Evolutionary conservation across 257 asterid genomes (phyloP), one percentile per base, ranked within the genome.

Genomic region (Solanum etuberosum): DNA sequence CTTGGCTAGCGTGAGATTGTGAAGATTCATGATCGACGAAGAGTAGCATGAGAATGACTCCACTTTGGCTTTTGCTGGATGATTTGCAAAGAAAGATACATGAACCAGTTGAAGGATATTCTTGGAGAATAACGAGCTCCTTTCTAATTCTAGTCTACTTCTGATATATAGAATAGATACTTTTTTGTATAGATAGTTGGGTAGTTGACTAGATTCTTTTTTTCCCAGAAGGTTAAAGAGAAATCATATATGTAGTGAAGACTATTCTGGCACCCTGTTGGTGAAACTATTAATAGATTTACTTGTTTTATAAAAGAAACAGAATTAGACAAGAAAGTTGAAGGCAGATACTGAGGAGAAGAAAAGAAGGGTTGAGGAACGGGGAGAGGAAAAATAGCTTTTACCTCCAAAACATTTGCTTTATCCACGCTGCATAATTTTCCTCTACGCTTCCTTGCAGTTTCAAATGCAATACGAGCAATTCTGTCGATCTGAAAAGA

Each of bases 401-500:
- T 42, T 92, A 94, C 99, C 99, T 97, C 99, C 96, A 97, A 91
- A 72, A 97, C 99, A 90, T 97, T 97, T 86, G 99, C 99, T 92
- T 97, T 97, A 89, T 97, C 99, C 37, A 97, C 99, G 76, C 98
- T 96, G 88, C 99, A 97, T 78, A 97, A 98, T 88, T 94, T 96
- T 86, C 98, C 98, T 67, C 90, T 89, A 51, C 99, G 98, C 74
- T 94, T 97, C 90, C 94, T 92, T 88, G 99, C 98, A 90, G 98
- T 95, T 90, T 95, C 98, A 92, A 97, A 96, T 78, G 99, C 99
- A 80, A 97, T 93, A 37, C 95, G 98, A 88, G 99, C 99, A 90
- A 97, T 97, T 67, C 99, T 98, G 83, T 94, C 99, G 78, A 97
- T 94, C 99, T 97, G 94, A 80, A 20, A 91, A 92, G 68, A 67